These are phyloP conservation scores for Senecio squalidus DNA, from an alignment of 140 eudicot species.

Conservation along the genomic window DNA sequence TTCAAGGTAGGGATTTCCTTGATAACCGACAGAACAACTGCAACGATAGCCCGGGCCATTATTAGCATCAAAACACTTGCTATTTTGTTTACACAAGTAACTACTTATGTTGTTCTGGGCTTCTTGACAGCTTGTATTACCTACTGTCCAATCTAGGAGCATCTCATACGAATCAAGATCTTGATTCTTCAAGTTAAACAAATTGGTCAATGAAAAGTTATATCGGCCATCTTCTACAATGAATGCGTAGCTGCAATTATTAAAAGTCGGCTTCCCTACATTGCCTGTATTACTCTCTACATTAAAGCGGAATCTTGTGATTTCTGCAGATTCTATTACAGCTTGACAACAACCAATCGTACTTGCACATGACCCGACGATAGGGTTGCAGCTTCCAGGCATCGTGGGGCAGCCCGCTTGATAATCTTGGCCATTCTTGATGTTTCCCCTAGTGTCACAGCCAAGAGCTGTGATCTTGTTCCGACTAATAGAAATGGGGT, in stretches of 20 bases:
- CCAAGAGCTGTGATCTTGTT: slow-evolving; percentile 22
- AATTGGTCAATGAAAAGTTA: slow-evolving; percentile 1
- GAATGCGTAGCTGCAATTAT: slow-evolving; percentile 17
- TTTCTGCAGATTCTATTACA: background rate
- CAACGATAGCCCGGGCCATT: slow-evolving; percentile 34
- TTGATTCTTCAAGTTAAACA: slow-evolving; percentile 2
- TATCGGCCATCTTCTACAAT: slow-evolving; percentile 20
- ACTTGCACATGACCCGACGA: slow-evolving; percentile 14
- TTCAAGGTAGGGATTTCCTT: slow-evolving; percentile 30
- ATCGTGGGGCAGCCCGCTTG: slow-evolving; percentile 12
- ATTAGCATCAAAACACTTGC: slow-evolving; percentile 23
- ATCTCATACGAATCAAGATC: slow-evolving; percentile 18
- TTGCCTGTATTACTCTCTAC: background rate
- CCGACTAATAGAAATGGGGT: slow-evolving; percentile 10
- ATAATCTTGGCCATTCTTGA: background rate
- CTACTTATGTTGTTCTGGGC: slow-evolving; percentile 13
- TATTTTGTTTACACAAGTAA: slow-evolving; percentile 26
- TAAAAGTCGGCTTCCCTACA: slow-evolving; percentile 8
- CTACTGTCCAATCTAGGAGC: slow-evolving; percentile 41
- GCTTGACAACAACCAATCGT: slow-evolving; percentile 25
- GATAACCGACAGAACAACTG: slow-evolving; percentile 27
- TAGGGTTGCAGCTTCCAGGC: slow-evolving; percentile 15
- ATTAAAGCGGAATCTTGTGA: slow-evolving; percentile 10
- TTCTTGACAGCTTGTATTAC: slow-evolving; percentile 21
- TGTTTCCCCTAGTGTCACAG: slow-evolving; percentile 22